Evolutionary conservation across 495 filamentous ascomycete genomes (phyloP).

Genomic region (Xylaria scruposa): DNA sequence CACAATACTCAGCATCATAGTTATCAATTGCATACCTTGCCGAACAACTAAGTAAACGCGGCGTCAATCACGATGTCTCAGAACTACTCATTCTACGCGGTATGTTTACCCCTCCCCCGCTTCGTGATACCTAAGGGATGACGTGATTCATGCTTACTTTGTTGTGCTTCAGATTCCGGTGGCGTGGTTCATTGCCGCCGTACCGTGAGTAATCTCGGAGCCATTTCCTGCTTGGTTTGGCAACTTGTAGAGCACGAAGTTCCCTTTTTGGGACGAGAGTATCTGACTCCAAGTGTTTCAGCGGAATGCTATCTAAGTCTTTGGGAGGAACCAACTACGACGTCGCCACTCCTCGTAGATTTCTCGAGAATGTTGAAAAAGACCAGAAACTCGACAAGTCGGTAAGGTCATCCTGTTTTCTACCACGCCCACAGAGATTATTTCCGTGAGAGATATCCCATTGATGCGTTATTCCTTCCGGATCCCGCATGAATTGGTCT

Average conservation of each 20-base stretch:
- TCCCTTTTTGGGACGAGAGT: neutral
- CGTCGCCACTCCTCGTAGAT: slow-evolving; percentile 40
- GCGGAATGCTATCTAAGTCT: slow-evolving; percentile 34
- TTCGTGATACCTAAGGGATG: neutral
- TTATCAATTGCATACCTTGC: neutral
- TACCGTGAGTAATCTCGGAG: slow-evolving; percentile 34
- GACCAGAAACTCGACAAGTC: slow-evolving; percentile 47
- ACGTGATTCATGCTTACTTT: neutral
- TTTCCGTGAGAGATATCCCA: neutral
- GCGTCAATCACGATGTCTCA: slow-evolving; percentile 42
- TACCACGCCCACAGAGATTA: neutral
- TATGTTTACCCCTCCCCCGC: slow-evolving; percentile 28
- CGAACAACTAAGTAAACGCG: neutral
- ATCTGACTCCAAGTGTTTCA: no score
- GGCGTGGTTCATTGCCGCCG: slow-evolving; percentile 46
- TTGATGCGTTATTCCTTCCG: neutral
- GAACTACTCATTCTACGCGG: slow-evolving; percentile 54
- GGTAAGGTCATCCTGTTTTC: slow-evolving; percentile 28
- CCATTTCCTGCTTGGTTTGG: neutral
- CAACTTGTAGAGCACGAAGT: neutral
- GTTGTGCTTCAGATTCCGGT: slow-evolving; percentile 46
- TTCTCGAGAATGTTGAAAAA: slow-evolving; percentile 36
- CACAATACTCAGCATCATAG: neutral
- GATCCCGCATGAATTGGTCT: neutral
- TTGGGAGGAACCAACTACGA: slow-evolving; percentile 48